Evolutionary conservation across 352 stramenopile species (phyloP), one percentile per base, ranked within the genome.

Genomic region (Phytophthora pistaciae): DNA sequence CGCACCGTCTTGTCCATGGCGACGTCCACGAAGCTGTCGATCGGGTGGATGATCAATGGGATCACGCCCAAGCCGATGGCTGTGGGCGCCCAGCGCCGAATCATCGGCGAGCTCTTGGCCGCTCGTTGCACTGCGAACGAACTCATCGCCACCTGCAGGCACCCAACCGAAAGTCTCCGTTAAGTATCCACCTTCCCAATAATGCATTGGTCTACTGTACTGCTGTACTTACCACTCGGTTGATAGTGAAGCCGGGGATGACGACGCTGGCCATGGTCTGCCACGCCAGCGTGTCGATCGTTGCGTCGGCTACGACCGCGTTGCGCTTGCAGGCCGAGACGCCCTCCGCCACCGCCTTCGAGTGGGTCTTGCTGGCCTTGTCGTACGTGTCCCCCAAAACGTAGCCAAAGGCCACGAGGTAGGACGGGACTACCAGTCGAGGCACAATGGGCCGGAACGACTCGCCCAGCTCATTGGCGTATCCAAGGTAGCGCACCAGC

Each of bases 401-500:
- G 63, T 97, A 97, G 5, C 80, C 88, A 52, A 97, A 93, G 11
- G 91, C 89, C 18, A 95, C 85, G 6, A 58, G 75, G 65, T 97
- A 97, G 29, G 88, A 96, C 27, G 89, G 84, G 20, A 73, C 62
- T 27, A 97, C 88, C 44, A 91, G 63, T n/a, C 68, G 69, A 33
- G 91, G 89, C 40, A 83, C 75, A 60, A 97, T 82, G 20, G 90
- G 91, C 2, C 87, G 84, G 68, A 97, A 97, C 5, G 85, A 93
- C 71, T 97, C 91, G 64, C 91, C 91, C 18, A 96, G 69, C 68
- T 97, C 92, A 67, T 98, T 98, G 52, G 92, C 83, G 65, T 98
- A 98, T 49, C 92, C 92, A 54, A 96, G 52, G 74, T 96, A 96
- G 23, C 92, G 86, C 68, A 98, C 70, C n/a, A 91, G 78, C 56